These are phyloP conservation scores for Sporisorium exsertum DNA, from an alignment of 1,284 basidiomycete species.

Conservation along the genomic window DNA sequence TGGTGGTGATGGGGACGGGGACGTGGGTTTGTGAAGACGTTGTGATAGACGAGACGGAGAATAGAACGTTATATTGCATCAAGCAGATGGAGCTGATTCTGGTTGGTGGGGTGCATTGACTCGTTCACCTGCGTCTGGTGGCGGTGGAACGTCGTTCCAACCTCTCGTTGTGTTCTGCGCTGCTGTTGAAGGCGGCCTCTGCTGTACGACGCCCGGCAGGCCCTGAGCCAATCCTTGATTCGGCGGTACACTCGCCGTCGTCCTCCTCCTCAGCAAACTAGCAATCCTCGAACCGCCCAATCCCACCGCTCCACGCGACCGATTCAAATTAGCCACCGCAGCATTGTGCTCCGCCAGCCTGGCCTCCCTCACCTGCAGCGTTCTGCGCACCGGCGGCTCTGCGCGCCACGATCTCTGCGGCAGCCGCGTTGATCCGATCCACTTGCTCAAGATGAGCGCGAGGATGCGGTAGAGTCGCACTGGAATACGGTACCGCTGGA, in stretches of 20 bases:
- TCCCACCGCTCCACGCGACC: not conserved
- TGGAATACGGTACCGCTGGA: conserved; percentile 30
- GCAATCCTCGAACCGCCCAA: conserved; percentile 18
- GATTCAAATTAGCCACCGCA: conserved; percentile 7
- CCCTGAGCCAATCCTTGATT: not conserved
- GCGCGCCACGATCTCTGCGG: conserved; percentile 35
- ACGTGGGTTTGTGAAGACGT: not conserved
- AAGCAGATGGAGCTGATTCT: not conserved
- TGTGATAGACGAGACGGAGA: not conserved
- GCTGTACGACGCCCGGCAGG: not conserved
- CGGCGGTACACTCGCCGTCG: not conserved
- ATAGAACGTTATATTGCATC: not conserved
- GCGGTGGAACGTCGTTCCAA: conserved; percentile 7
- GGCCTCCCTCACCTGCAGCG: conserved; percentile 23
- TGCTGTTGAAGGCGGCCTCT: not conserved
- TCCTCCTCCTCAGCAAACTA: conserved; percentile 23
- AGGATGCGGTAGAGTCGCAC: conserved; percentile 15
- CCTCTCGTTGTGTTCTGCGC: not conserved
- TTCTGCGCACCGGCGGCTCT: conserved; percentile 21
- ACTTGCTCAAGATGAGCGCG: conserved; percentile 1
- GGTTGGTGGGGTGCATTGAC: not conserved
- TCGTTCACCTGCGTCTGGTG: not conserved
- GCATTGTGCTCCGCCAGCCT: conserved; percentile 32
- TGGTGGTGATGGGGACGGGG: too few relatives aligned
- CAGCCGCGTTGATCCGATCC: conserved; percentile 21